Evolutionary conservation across 2,329 filamentous ascomycete genomes (phyloP).

Genomic region (Periconia sp.): DNA sequence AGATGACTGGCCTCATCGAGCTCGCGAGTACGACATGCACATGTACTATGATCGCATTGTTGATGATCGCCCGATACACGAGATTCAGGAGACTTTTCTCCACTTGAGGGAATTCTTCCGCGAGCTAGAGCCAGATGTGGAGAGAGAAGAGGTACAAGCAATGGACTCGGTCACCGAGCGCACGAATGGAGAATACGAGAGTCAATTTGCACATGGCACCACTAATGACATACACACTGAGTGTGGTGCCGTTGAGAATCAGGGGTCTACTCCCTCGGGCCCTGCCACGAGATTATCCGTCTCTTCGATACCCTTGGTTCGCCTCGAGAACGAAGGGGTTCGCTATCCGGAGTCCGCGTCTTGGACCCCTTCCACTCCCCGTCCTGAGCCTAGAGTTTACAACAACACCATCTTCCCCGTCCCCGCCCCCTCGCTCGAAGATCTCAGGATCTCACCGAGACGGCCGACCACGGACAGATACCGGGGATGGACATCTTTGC

Average conservation of each 20-base stretch:
- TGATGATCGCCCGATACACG: constrained; percentile 10
- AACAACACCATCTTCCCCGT: neutral
- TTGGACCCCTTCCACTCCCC: no score
- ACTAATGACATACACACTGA: neutral
- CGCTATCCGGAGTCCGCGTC: no score
- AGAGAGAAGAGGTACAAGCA: neutral
- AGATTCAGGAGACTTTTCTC: constrained; percentile 15
- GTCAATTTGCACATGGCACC: neutral
- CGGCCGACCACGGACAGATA: neutral
- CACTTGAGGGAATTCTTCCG: constrained; percentile 13
- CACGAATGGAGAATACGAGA: neutral
- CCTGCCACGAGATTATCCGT: no score
- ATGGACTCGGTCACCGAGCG: neutral
- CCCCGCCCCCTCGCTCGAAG: neutral
- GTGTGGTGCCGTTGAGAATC: neutral
- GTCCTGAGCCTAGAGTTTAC: no score
- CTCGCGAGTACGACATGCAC: constrained; percentile 12
- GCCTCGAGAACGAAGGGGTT: no score
- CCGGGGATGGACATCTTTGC: no score
- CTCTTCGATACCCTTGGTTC: no score
- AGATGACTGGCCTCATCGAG: constrained; percentile 9
- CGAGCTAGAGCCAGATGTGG: constrained; percentile 1
- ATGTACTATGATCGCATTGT: constrained; percentile 15
- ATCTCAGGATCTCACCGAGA: neutral
- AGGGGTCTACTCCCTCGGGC: neutral